phyloP scores from a whole-genome alignment of 2,329 filamentous ascomycete genomes.

The Phaeoacremonium minimum region DNA sequence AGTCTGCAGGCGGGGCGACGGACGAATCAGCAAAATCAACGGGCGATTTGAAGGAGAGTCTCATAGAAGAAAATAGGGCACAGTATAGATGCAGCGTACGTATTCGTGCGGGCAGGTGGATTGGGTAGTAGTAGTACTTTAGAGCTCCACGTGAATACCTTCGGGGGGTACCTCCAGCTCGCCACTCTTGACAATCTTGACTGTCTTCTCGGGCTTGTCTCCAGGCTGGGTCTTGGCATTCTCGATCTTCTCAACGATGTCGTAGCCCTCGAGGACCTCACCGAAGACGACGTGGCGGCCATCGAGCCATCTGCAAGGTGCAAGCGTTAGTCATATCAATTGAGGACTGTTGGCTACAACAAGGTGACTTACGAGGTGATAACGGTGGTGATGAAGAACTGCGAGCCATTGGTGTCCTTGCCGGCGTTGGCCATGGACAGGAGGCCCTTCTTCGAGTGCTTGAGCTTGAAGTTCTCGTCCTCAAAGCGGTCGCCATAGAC shows the following conservation, averaged over 20 bases:
- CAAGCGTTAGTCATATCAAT: conserved; percentile 3
- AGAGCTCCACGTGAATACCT: conserved; percentile 92
- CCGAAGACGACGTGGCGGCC: conserved; percentile 84
- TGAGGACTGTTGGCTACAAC: conserved; percentile 7
- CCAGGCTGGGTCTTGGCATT: conserved; percentile 58
- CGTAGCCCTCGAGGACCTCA: conserved; percentile 82
- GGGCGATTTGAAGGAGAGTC: conserved; percentile 3
- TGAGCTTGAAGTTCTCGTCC: conserved; percentile 94
- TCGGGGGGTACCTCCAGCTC: conserved; percentile 79
- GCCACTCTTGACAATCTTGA: conserved; percentile 81
- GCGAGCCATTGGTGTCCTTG: conserved; percentile 81
- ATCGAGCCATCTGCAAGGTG: conserved; percentile 64
- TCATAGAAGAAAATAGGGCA: conserved; percentile 1
- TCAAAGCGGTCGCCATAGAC: conserved; percentile 80
- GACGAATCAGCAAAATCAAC: background rate
- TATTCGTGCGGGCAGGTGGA: conserved; percentile 29
- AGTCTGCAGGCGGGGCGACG: conserved; percentile 20
- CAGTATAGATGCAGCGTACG: background rate
- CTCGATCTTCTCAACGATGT: conserved; percentile 76
- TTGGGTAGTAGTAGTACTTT: conserved; percentile 21
- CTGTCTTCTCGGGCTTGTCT: conserved; percentile 63
- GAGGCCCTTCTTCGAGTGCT: conserved; percentile 81
- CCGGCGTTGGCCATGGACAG: conserved; percentile 85
- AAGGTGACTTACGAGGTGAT: conserved; percentile 60
- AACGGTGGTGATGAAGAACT: conserved; percentile 88